Base-by-base conservation (phyloP, 495 filamentous ascomycete genomes). In the Lindgomyces ingoldianus region DNA sequence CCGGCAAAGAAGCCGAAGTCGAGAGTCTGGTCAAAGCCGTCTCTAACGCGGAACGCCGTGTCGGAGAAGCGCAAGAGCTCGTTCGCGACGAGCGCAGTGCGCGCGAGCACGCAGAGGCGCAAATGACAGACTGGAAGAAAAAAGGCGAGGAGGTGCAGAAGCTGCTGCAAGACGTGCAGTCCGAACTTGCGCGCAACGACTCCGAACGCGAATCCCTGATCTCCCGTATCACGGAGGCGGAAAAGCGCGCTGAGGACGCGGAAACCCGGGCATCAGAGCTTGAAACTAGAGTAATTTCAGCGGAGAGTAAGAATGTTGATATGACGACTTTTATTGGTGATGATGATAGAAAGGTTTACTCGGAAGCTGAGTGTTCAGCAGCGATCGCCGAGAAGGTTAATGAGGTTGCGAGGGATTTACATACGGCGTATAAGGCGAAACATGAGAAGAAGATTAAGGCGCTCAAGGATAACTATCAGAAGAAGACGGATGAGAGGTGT, bases 391-490 rank as follows among this genome's bases (percentile, higher is more conserved):
- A 91, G 36, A 93, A 95, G 16, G 90, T 98, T 93, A 74, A 89
- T 88, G 61, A 90, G 96, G 27, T 93, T 90, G 65, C 65, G 1
- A 83, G 89, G 11, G 94, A 98, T 69, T 81, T 98, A 24, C 94
- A 98, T 70, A 81, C 84, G 0, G 81, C 96, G n/a, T 98, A 98
- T 80, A 97, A 96, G 77, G 83, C 85, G 72, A 98, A 98, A 73
- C 95, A 98, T 72, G 93, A 96, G 77, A 89, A 85, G 48, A 98
- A 98, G 77, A 93, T 98, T 25, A 84, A 89, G 0, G 92, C 91
- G 8, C 80, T 98, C 60, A 97, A 97, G 78, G 96, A 96, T 74
- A 92, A 87, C 74, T 98, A 97, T 75, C 91, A 96, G 70, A 81
- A 81, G 44, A 85, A 93, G 48, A 92, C 90, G 86, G 91, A 95